Percentiles rank a stretch among this genome's conserved stretches.
Conservation (phyloP, 352 stramenopile species). For the Phytopythium litorale region DNA sequence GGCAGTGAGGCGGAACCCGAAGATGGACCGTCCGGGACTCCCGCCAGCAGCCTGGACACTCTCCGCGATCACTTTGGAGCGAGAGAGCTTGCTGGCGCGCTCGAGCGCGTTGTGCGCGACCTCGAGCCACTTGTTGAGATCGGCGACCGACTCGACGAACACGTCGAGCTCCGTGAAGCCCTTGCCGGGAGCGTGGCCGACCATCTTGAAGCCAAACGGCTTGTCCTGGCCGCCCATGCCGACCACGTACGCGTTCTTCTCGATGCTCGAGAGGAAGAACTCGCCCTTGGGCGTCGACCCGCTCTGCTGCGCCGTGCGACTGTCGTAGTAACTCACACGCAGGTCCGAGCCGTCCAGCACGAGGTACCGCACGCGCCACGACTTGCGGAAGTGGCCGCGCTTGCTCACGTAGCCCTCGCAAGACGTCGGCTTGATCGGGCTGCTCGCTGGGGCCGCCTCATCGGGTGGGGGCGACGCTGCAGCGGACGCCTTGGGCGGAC, state of each 20-base stretch:
- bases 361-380: conserved; percentile 77
- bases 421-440: conserved; percentile 58
- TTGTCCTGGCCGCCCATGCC: conserved; percentile 60
- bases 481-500: conserved; percentile 25
- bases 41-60: conserved; percentile 31
- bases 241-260: conserved; percentile 77
- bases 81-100: conserved; percentile 42
- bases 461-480: conserved; percentile 6
- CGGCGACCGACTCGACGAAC: conserved; percentile 57
- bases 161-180: conserved; percentile 81
- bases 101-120: conserved; percentile 71
- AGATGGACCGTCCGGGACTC: conserved; percentile 41
- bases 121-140: conserved; percentile 79
- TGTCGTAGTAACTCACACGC: conserved; percentile 73
- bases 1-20: conserved; percentile 37
- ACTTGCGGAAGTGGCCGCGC: conserved; percentile 80
- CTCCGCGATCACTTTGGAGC: conserved; percentile 15
- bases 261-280: conserved; percentile 75
- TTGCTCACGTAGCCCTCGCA: conserved; percentile 88
- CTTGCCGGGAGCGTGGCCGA: conserved; percentile 70
- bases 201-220: conserved; percentile 83
- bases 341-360: conserved; percentile 69
- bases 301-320: conserved; percentile 45
- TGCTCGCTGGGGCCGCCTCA: conserved; percentile 5
- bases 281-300: conserved; percentile 41